Evolutionary conservation across 1,284 basidiomycete genomes (phyloP).

Genomic region (Cutaneotrichosporon spelunceum): DNA sequence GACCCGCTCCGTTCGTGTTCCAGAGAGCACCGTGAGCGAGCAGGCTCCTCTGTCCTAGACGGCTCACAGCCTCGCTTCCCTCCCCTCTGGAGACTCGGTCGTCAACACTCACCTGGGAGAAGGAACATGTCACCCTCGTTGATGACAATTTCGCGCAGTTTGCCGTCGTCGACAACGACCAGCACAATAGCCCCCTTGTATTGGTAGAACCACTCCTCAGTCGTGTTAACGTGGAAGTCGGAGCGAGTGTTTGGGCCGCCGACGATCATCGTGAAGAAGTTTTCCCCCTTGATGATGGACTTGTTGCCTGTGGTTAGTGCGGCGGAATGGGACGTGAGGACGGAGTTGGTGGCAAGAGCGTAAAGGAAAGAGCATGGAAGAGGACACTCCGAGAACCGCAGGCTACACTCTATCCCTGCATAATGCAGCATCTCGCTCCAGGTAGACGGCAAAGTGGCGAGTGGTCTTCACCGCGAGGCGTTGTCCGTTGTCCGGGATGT

Average conservation of each 20-base stretch:
- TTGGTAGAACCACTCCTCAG: constrained; percentile 97
- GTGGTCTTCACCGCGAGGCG: background rate
- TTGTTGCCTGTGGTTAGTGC: constrained; percentile 60
- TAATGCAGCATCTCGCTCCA: too few species aligned
- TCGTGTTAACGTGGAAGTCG: constrained; percentile 91
- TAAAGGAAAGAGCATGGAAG: background rate
- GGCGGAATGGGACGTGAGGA: background rate
- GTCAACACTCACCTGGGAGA: constrained; percentile 65
- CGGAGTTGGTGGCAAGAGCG: background rate
- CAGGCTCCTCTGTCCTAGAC: too few species aligned
- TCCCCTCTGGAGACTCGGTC: too few species aligned
- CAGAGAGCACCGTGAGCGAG: too few species aligned
- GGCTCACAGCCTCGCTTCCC: background rate
- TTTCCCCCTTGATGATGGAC: constrained; percentile 76
- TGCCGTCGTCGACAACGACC: constrained; percentile 79
- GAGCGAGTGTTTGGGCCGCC: constrained; percentile 88
- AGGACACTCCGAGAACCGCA: too few species aligned
- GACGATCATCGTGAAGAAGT: constrained; percentile 86
- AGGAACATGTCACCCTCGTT: constrained; percentile 96
- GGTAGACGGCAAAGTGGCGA: too few species aligned
- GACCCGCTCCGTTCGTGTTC: background rate
- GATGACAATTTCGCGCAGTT: constrained; percentile 81
- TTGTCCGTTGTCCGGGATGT: background rate
- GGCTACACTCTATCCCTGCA: too few species aligned
- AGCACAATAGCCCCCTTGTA: constrained; percentile 86